Percentiles rank a stretch among this genome's conserved stretches.
phyloP scores from a whole-genome alignment of 352 stramenopile genomes.

The Phytophthora brassicae region DNA sequence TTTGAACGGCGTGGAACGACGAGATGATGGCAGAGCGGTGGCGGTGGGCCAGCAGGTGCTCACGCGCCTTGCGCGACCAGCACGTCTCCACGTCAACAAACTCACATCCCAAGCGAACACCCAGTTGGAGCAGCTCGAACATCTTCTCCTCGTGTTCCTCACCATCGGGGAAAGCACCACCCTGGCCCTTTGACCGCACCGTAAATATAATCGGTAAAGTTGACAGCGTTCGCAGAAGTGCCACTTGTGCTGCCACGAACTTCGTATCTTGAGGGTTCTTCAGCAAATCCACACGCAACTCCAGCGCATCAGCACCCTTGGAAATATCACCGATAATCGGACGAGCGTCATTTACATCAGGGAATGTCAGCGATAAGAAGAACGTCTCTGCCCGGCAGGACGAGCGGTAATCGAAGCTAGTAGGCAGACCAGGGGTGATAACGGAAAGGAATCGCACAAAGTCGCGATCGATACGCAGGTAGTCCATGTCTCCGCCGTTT shows the following conservation, averaged over 20 bases:
- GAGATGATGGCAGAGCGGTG: slow-evolving; percentile 68
- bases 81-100: slow-evolving; percentile 96
- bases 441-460: slow-evolving; percentile 74
- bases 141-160: slow-evolving; percentile 81
- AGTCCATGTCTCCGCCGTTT: slow-evolving; percentile 60
- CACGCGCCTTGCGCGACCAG: slow-evolving; percentile 72
- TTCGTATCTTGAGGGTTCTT: slow-evolving; percentile 45
- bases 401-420: slow-evolving; percentile 53
- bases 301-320: slow-evolving; percentile 92
- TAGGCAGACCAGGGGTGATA: slow-evolving; percentile 45
- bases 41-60: slow-evolving; percentile 45
- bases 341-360: slow-evolving; percentile 51
- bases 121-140: slow-evolving; percentile 88
- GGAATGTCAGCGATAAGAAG: slow-evolving; percentile 81
- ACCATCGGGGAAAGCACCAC: slow-evolving; percentile 93
- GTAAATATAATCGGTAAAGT: slow-evolving; percentile 96
- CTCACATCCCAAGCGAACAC: slow-evolving; percentile 93
- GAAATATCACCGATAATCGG: slow-evolving; percentile 54
- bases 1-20: slow-evolving; percentile 74
- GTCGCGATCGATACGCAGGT: slow-evolving; percentile 58
- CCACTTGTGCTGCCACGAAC: slow-evolving; percentile 74
- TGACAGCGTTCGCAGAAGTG: slow-evolving; percentile 84
- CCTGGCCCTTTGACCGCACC: slow-evolving; percentile 93
- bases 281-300: slow-evolving; percentile 96
- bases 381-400: slow-evolving; percentile 63